Conservation (phyloP, 345 rosid genomes). For the Murraya koenigii region DNA sequence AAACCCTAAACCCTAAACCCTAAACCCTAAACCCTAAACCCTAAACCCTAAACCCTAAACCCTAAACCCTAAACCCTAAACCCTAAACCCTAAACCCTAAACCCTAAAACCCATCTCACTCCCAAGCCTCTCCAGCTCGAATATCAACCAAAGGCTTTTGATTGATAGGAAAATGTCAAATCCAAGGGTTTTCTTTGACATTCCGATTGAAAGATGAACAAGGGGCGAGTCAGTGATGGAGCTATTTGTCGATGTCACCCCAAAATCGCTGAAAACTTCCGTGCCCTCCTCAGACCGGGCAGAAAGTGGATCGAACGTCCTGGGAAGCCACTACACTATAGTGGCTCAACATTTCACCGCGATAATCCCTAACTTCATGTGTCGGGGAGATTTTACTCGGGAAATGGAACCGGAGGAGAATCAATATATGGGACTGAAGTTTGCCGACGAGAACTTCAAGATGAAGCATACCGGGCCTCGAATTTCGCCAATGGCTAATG, state of each 20-base stretch:
- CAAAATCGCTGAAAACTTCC: conserved; percentile 78
- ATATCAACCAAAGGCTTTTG: conserved; percentile 8
- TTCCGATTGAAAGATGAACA: conserved; percentile 57
- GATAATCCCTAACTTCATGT: conserved; percentile 89
- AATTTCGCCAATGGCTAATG: conserved; percentile 71
- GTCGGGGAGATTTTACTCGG: conserved; percentile 87
- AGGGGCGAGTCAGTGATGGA: conserved; percentile 79
- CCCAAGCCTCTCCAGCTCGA: not conserved
- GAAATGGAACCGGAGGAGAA: conserved; percentile 90
- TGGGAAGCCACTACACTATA: conserved; percentile 67
- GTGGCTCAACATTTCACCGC: conserved; percentile 79
- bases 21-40: too few species aligned
- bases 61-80: too few species aligned
- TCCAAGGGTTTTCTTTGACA: conserved; percentile 77
- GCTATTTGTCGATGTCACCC: conserved; percentile 65
- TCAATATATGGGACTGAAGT: conserved; percentile 68
- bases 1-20: too few species aligned
- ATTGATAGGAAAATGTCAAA: conserved; percentile 43
- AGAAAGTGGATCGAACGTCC: conserved; percentile 60
- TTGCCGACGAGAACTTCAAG: conserved; percentile 81
- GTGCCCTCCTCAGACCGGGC: conserved; percentile 77
- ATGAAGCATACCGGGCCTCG: conserved; percentile 71
- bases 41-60: too few species aligned
- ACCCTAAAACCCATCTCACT: not conserved
- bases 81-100: conserved; percentile 4